Percentiles rank a stretch among this genome's conserved stretches.
Evolutionary conservation across 805 yeast genomes (phyloP).

Genomic region (Cyberlindnera bimundalis): DNA sequence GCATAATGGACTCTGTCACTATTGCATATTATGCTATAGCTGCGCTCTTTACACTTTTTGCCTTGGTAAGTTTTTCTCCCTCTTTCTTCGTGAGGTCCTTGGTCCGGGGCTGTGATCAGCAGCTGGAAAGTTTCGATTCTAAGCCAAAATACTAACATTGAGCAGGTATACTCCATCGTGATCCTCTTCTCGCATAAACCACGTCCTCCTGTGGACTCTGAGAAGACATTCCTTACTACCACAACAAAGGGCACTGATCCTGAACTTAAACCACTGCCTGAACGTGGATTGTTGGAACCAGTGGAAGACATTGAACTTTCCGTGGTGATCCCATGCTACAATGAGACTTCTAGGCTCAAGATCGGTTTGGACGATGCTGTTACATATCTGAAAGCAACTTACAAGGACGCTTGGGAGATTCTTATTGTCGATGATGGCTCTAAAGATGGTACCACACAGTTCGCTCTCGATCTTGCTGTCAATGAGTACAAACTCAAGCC

Average conservation of each 20-base stretch:
- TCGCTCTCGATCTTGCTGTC: slow-evolving; percentile 58
- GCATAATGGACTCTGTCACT: not conserved
- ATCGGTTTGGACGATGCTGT: slow-evolving; percentile 71
- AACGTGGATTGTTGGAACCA: slow-evolving; percentile 13
- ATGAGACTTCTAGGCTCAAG: slow-evolving; percentile 72
- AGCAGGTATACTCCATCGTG: slow-evolving; percentile 16
- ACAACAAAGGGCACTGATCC: slow-evolving; percentile 27
- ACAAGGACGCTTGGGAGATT: slow-evolving; percentile 59
- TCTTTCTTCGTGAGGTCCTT: not conserved
- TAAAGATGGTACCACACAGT: slow-evolving; percentile 70
- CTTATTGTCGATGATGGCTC: slow-evolving; percentile 92
- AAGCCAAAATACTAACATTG: not conserved
- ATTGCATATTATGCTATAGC: slow-evolving; percentile 1
- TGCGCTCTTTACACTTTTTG: slow-evolving; percentile 4
- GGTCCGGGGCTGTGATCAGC: too few relatives aligned
- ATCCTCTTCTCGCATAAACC: slow-evolving; percentile 60
- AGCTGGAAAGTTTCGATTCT: too few relatives aligned
- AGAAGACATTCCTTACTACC: slow-evolving; percentile 47
- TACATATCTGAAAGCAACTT: slow-evolving; percentile 41
- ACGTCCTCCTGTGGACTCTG: slow-evolving; percentile 50
- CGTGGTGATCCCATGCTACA: slow-evolving; percentile 90
- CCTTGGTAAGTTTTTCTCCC: slow-evolving; percentile 5
- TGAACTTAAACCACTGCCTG: slow-evolving; percentile 33
- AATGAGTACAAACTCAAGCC: slow-evolving; percentile 45
- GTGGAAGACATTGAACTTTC: slow-evolving; percentile 51